These are phyloP conservation scores for Gymnopilus dilepis DNA, from an alignment of 768 basidiomycete species.

Conservation along the genomic window DNA sequence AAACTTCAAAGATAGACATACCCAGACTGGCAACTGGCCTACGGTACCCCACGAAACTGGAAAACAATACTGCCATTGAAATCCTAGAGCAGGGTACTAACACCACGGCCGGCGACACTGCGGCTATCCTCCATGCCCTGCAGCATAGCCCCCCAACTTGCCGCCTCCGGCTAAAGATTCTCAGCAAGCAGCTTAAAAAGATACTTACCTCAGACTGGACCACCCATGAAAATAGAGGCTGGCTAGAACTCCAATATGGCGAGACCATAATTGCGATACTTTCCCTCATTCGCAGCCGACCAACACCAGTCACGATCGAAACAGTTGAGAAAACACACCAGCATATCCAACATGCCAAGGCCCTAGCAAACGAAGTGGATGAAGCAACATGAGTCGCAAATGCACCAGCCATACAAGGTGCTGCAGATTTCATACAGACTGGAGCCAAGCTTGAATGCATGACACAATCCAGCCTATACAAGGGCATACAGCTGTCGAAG, in stretches of 20 bases:
- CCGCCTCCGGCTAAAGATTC: not conserved
- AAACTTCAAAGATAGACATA: not conserved
- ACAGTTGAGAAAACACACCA: not conserved
- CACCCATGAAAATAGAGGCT: not conserved
- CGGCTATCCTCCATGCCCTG: not conserved
- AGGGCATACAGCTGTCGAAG: not conserved
- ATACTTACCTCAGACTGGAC: not conserved
- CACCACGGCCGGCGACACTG: not conserved
- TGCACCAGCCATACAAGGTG: not conserved
- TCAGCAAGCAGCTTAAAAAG: not conserved
- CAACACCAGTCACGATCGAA: not conserved
- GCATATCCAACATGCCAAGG: not conserved
- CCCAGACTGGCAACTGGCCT: not conserved
- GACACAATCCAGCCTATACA: not conserved
- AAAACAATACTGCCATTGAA: not conserved
- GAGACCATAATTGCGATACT: not conserved
- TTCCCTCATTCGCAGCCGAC: not conserved
- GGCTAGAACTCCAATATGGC: not conserved
- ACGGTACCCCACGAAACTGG: not conserved
- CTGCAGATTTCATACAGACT: not conserved
- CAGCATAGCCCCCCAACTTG: not conserved
- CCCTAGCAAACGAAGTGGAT: not conserved
- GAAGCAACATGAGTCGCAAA: not conserved
- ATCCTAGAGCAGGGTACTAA: not conserved
- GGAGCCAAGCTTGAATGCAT: not conserved